Conservation (phyloP, 2,329 filamentous ascomycete species). For the Diaporthe australafricana region DNA sequence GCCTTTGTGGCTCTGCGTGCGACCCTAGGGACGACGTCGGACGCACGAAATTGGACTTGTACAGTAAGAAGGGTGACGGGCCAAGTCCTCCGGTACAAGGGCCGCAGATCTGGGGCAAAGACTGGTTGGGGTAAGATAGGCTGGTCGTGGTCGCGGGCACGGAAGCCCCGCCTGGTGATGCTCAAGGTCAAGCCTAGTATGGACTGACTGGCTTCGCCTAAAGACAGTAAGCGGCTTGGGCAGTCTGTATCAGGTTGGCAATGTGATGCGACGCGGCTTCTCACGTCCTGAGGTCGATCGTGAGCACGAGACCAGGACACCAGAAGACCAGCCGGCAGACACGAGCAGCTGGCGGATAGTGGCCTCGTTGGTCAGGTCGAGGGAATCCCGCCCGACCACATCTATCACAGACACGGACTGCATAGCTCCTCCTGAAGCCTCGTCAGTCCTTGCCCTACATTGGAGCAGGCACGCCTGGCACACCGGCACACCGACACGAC, state of each 20-base stretch:
- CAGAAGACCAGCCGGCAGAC: not conserved
- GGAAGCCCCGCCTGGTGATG: slow-evolving; percentile 19
- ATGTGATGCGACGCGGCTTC: slow-evolving; percentile 1
- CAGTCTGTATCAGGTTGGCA: not conserved
- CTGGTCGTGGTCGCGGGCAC: not conserved
- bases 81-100: slow-evolving; percentile 13
- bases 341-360: not conserved
- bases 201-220: not conserved
- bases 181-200: slow-evolving; percentile 9
- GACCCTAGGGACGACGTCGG: slow-evolving; percentile 23
- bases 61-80: not conserved
- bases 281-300: not conserved
- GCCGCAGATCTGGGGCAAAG: slow-evolving; percentile 2
- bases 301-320: slow-evolving; percentile 19
- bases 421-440: not conserved
- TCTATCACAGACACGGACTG: not conserved
- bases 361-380: not conserved
- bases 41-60: not conserved
- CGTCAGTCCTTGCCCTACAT: not conserved
- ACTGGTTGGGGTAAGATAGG: slow-evolving; percentile 13
- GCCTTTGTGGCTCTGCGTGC: slow-evolving; percentile 1
- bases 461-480: not conserved
- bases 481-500: slow-evolving; percentile 8
- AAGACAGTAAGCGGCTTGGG: slow-evolving; percentile 3
- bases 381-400: not conserved